Base-by-base conservation (phyloP, 805 yeast genomes). In the Candida coleopterorum region DNA sequence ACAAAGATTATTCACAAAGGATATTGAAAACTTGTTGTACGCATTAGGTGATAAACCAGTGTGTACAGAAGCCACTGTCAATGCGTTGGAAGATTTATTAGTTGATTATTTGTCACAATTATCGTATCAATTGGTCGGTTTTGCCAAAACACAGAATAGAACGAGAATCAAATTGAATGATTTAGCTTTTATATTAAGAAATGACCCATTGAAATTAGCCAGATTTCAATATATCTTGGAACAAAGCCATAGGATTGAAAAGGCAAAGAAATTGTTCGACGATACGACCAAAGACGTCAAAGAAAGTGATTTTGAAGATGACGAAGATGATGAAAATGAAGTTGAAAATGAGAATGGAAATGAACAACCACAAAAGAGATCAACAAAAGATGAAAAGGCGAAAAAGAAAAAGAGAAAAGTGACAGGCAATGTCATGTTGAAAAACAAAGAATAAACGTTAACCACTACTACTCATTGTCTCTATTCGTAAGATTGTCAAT, bases 21-120 rank as follows among this genome's bases (percentile, higher is more conserved):
- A 67, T 42, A 63, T 67, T 18, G 73, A 67, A 35, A 62, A 58
- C 36, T 50, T 67, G 15, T 50, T 67, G 9, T 67, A 56, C 37
- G 58, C 71, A 4, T 44, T 67, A 34, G 73, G 73, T 2, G 73
- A 67, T 39, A 60, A 64, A 2, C 68, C 71, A 0, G 60, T 60
- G 8, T 58, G 65, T 10, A 52, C 55, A 4, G 72, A 67, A 26
- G 43, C 61, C 16, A 64, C 71, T 2, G 52, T 65, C 2, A 59
- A 52, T 38, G 53, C 65, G 8, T 48, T 67, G 4, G 73, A 67
- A 38, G 73, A 67, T 32, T 49, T 59, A 12, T 47, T 67, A 11
- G 55, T 52, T 30, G 70, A 65, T 39, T 67, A 52, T 35, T 48
- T 67, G 16, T 47, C 56, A 9, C 69, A 65, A 36, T 42, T 63